Evolutionary conservation across 495 filamentous ascomycete genomes (phyloP).

Genomic region (Gamarada debralockiae): DNA sequence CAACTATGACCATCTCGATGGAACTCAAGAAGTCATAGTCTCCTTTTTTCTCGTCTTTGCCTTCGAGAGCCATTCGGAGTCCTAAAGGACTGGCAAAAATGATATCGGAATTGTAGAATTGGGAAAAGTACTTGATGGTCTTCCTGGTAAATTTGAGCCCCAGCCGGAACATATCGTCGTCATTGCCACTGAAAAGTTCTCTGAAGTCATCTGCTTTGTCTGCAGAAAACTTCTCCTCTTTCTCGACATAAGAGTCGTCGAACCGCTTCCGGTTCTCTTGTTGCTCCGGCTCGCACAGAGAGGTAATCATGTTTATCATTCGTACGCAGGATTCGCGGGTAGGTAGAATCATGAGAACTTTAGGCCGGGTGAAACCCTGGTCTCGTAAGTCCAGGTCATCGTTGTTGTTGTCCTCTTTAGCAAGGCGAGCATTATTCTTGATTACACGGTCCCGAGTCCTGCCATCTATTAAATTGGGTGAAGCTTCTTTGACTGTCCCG

Average conservation of each 20-base stretch:
- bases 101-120: constrained; percentile 95
- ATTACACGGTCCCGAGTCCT: constrained; percentile 84
- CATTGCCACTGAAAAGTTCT: constrained; percentile 88
- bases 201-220: constrained; percentile 84
- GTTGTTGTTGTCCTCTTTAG: constrained; percentile 40
- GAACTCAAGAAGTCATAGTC: constrained; percentile 92
- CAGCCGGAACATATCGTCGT: constrained; percentile 93
- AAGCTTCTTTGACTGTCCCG: too few relatives aligned
- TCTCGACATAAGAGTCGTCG: constrained; percentile 67
- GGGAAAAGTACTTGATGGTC: constrained; percentile 88
- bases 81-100: constrained; percentile 88
- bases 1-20: constrained; percentile 83
- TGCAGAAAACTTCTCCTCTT: constrained; percentile 60
- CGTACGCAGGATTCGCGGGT: constrained; percentile 81
- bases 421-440: constrained; percentile 80
- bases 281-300: constrained; percentile 75
- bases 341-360: constrained; percentile 83
- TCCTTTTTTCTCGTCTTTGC: constrained; percentile 68
- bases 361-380: constrained; percentile 94
- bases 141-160: constrained; percentile 94
- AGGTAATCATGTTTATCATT: constrained; percentile 68
- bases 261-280: constrained; percentile 96
- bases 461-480: constrained; percentile 4
- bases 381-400: constrained; percentile 78
- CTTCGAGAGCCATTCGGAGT: constrained; percentile 82